Evolutionary conservation across 805 yeast species (phyloP).

Genomic region (Saccharomycopsis fibuligera): DNA sequence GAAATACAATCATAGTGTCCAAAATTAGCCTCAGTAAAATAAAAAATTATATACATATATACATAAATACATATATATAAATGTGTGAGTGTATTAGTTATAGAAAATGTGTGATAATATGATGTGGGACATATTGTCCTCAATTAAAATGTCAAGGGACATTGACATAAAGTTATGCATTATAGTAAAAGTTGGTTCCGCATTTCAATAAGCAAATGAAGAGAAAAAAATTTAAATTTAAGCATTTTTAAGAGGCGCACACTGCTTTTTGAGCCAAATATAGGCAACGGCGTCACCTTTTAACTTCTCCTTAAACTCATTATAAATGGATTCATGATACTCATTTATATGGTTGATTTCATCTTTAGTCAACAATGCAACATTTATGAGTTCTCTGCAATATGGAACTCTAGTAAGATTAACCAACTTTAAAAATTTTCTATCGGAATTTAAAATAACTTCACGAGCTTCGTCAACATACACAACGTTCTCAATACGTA

Average conservation of each 20-base stretch:
- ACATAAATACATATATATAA: too few relatives aligned
- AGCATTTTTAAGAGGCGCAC: conserved; percentile 30
- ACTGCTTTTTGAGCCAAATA: conserved; percentile 69
- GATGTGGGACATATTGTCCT: too few relatives aligned
- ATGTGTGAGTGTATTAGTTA: too few relatives aligned
- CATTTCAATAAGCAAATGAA: too few relatives aligned
- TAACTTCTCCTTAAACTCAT: conserved; percentile 42
- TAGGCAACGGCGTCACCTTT: conserved; percentile 54
- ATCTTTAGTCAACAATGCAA: conserved; percentile 42
- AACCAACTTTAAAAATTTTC: conserved; percentile 61
- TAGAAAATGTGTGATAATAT: too few relatives aligned
- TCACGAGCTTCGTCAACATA: conserved; percentile 43
- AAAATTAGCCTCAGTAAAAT: too few relatives aligned
- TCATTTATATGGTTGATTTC: conserved; percentile 66
- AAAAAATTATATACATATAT: too few relatives aligned
- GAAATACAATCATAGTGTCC: too few relatives aligned
- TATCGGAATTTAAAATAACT: conserved; percentile 39
- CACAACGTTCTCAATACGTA: conserved; percentile 82
- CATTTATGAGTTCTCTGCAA: conserved; percentile 69
- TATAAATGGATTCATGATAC: conserved; percentile 57
- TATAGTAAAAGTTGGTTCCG: too few relatives aligned
- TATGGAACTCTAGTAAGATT: conserved; percentile 84
- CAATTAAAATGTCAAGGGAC: too few relatives aligned
- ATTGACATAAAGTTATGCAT: too few relatives aligned
- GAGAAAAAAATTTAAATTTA: too few relatives aligned